A percentile compares a stretch with the other conserved stretches of the same genome.
phyloP scores from a whole-genome alignment of 202 grass and related monocot genomes.

The Bolboschoenoplectus hybrid region DNA sequence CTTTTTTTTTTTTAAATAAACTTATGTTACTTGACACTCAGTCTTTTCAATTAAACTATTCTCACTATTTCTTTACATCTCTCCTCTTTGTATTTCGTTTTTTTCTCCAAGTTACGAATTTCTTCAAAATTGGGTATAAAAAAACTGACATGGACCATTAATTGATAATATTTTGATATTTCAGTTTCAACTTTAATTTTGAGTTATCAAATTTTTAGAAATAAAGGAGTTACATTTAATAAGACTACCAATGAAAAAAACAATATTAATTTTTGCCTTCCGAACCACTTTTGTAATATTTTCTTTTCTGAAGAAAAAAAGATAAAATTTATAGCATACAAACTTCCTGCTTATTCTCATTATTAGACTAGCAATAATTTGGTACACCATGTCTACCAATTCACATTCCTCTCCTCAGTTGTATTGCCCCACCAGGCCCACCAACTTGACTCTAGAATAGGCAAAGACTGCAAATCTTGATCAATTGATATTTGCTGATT shows the following conservation, averaged over 20 bases:
- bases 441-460: not conserved
- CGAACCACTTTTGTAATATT: not conserved
- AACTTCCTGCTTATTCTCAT: not conserved
- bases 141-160: no score
- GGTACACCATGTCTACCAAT: constrained; percentile 4
- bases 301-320: not conserved
- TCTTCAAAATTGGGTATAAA: no score
- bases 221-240: no score
- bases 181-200: no score
- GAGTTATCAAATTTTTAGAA: no score
- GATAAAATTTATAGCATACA: not conserved
- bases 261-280: not conserved
- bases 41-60: no score
- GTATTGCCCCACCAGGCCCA: not conserved
- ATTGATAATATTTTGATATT: no score
- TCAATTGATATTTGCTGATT: not conserved
- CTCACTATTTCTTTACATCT: no score
- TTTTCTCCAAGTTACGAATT: no score
- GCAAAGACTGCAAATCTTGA: not conserved
- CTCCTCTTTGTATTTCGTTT: no score
- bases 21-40: no score
- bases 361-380: not conserved
- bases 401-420: not conserved
- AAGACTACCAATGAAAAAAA: not conserved
- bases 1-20: no score